Base-by-base conservation (phyloP, 2,329 filamentous ascomycete species). In the Penicillium sp. region DNA sequence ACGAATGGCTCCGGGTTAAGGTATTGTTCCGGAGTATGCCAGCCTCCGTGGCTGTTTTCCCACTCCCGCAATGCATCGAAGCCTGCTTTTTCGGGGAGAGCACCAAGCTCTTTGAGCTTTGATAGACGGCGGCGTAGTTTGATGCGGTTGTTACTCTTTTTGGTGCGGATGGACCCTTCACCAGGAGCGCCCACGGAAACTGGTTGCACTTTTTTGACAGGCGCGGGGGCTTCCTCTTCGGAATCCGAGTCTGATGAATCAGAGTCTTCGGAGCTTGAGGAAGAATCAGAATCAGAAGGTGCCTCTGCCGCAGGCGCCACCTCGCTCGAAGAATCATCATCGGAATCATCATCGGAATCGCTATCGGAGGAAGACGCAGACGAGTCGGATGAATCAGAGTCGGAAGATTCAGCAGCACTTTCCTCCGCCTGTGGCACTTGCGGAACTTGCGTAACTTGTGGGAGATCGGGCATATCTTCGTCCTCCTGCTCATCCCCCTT, bases 131-230 rank as follows among this genome's bases (percentile, higher is more conserved):
- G 80, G 40, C 76, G 72, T 52, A 81, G 72, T 56, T 80, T 81
- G 41, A 79, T 79, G 40, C 86, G 79, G 31, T 73, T 67, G 62
- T 89, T 89, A 59, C 85, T 81, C 25, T 74, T 73, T 50, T 80
- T 80, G 0, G 86, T 89, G 19, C 69, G 65, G 23, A 68, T 62
- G 33, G 76, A 78, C 17, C 86, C 86, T 58, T 78, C 53, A 5
- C 79, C 78, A 43, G 84, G 82, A 50, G 80, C 70, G 15, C 71
- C 73, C 33, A 67, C 49, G 37, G 66, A 66, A 21, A 55, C 54
- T 13, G 53, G 45, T 35, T 61, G 56, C 25, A 33, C 46, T 43
- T 53, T 59, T 12, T 51, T 21, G 1, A 54, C 37, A 33, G 54
- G 66, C 52, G 57, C 66, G 56, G 59, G 29, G 41, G 57, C 42